Conservation (phyloP, 2,329 filamentous ascomycete genomes). For the Ophiostoma sp. region DNA sequence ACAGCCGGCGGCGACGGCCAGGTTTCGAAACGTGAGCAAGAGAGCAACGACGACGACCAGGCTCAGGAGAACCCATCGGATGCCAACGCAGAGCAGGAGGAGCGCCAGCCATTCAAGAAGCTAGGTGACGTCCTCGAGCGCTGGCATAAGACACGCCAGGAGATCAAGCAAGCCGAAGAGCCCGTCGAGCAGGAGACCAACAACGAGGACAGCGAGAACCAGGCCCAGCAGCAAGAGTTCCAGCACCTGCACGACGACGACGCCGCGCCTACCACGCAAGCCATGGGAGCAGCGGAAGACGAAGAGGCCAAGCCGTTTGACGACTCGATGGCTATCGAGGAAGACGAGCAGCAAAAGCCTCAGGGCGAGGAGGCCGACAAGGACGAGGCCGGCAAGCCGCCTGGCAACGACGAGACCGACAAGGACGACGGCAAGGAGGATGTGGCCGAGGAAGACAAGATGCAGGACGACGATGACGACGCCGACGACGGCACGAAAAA, state of each 20-base stretch:
- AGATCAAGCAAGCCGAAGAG: conserved; percentile 59
- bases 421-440: conserved; percentile 35
- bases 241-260: conserved; percentile 87
- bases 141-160: conserved; percentile 83
- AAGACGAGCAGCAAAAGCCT: conserved; percentile 30
- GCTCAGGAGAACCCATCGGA: conserved; percentile 34
- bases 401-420: conserved; percentile 44
- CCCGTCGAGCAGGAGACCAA: conserved; percentile 10
- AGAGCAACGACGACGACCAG: conserved; percentile 42
- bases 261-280: conserved; percentile 77
- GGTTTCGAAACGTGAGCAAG: conserved; percentile 41
- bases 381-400: conserved; percentile 48
- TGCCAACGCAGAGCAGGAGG: conserved; percentile 33
- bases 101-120: conserved; percentile 78
- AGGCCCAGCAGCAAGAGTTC: conserved; percentile 77
- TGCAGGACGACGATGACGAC: conserved; percentile 32
- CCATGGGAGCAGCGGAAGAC: conserved; percentile 78
- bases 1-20: conserved; percentile 59
- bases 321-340: conserved; percentile 80
- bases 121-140: conserved; percentile 86
- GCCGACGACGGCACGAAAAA: conserved; percentile 39
- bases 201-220: conserved; percentile 44
- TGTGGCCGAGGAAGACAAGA: conserved; percentile 39
- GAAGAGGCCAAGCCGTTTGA: conserved; percentile 74
- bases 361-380: conserved; percentile 16